These are phyloP conservation scores for Castanea crenata DNA, from an alignment of 306 rosid genomes.

Conservation along the genomic window DNA sequence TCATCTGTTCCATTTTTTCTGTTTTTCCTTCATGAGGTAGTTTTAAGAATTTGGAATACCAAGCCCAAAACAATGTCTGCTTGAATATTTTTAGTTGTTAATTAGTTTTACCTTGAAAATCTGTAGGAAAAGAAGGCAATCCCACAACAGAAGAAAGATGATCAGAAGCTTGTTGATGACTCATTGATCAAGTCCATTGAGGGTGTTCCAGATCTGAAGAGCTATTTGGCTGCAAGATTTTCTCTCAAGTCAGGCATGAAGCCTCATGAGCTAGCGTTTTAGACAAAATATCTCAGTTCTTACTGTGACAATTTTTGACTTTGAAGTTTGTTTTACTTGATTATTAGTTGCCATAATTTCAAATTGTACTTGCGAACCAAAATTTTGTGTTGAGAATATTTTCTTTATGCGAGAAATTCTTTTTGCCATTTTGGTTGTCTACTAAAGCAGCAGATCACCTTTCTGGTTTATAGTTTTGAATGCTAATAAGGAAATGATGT, in stretches of 20 bases:
- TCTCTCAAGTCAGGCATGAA: neutral
- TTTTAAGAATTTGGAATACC: neutral
- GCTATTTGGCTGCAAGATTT: conserved; percentile 4
- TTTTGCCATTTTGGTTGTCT: neutral
- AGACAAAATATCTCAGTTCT: neutral
- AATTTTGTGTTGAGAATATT: neutral
- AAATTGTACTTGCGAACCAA: neutral
- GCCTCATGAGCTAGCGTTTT: neutral
- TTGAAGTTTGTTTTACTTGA: neutral
- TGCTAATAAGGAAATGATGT: neutral
- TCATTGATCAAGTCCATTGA: neutral
- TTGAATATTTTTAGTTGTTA: neutral
- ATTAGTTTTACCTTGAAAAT: neutral
- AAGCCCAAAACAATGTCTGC: neutral
- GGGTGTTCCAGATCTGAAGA: neutral
- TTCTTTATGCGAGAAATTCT: neutral
- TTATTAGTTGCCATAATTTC: neutral
- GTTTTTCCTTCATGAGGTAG: neutral
- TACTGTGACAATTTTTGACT: neutral
- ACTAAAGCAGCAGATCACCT: neutral
- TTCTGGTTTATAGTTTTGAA: neutral
- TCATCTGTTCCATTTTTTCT: neutral
- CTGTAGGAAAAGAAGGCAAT: neutral
- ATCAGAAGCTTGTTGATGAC: neutral
- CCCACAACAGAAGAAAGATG: neutral